Base-by-base conservation (phyloP, 352 stramenopile genomes). In the Pythium graminicola region DNA sequence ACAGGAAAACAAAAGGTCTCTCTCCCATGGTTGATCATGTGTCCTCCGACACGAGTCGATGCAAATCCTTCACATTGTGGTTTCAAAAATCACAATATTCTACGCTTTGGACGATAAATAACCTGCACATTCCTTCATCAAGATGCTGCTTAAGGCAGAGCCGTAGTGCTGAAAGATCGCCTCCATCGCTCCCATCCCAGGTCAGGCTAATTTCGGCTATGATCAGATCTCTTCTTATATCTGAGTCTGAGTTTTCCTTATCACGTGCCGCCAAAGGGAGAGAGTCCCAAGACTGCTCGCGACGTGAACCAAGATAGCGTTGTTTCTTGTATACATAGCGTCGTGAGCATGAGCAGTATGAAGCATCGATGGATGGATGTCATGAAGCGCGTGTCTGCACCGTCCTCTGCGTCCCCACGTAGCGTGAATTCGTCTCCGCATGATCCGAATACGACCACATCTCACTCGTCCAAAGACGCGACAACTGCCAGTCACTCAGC, bases 291-390 rank as follows among this genome's bases (percentile, higher is more conserved):
- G 16, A 36, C 36, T 42, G n/a, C 36, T 24, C 24, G 4, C 24
- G 3, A 19, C 36, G 36, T 9, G 14, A 7, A 4, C 41, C 38
- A 47, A 47, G 38, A 44, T 44, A 44, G 35, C 17, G 14, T 17
- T 17, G 35, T 6, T 17, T 7, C 35, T 41, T 17, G 6, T 16
- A 16, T 41, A 45, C n/a, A 24, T 19, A 8, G 36, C 36, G 40
- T 13, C 26, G 16, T 49, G 11, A 41, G 14, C 29, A 36, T 51
- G 24, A 58, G 43, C 23, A n/a, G n/a, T n/a, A 89, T 89, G 73
- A 83, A 81, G 52, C 70, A 74, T 54, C 75, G 73, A 8, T 89
- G 78, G 78, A 76, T 86, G 49, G 78, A 89, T 38, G 78, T 69
- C 26, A 57, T 89, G 51, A 85, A 83, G 70, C 75, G 78, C 60